Conservation (phyloP, 2,329 filamentous ascomycete genomes). For the Epichloe sibirici region DNA sequence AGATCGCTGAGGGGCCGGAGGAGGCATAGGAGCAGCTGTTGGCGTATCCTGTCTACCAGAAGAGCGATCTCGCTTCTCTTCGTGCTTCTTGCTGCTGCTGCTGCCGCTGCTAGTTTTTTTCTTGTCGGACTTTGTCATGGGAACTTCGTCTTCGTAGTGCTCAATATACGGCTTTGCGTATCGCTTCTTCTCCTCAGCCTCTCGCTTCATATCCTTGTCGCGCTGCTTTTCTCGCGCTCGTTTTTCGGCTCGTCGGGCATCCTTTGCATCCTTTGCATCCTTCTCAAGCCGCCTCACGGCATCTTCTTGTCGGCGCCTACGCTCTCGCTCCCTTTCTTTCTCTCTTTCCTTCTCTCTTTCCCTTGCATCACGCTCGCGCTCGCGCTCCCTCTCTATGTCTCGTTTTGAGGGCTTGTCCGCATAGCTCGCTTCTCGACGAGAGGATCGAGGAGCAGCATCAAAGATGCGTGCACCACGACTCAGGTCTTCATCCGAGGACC, state of each 20-base stretch:
- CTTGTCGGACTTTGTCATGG: constrained; percentile 19
- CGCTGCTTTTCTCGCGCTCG: constrained; percentile 22
- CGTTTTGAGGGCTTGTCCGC: constrained; percentile 32
- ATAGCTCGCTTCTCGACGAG: constrained; percentile 36
- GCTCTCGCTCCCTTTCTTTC: constrained; percentile 10
- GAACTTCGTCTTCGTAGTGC: constrained; percentile 19
- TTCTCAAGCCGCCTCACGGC: constrained; percentile 18
- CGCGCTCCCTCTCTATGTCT: constrained; percentile 28
- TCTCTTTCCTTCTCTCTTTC: constrained; percentile 2
- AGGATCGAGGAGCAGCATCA: constrained; percentile 26
- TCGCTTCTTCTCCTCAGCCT: constrained; percentile 25
- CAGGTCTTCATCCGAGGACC: constrained; percentile 37
- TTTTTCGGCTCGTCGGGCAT: constrained; percentile 22
- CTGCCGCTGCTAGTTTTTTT: constrained; percentile 24
- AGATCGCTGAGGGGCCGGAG: constrained; percentile 14
- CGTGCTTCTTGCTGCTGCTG: constrained; percentile 25
- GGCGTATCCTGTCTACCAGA: constrained; percentile 20
- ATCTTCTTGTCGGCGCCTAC: constrained; percentile 14
- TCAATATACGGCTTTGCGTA: constrained; percentile 24
- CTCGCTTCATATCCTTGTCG: constrained; percentile 26
- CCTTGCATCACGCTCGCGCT: constrained; percentile 8
- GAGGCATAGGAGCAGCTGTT: constrained; percentile 10
- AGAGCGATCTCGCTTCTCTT: constrained; percentile 24
- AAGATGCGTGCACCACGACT: constrained; percentile 25
- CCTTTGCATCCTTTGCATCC: constrained; percentile 21